Evolutionary conservation across 176 grass and related monocot genomes (phyloP).

Genomic region (Dactylis glomerata): DNA sequence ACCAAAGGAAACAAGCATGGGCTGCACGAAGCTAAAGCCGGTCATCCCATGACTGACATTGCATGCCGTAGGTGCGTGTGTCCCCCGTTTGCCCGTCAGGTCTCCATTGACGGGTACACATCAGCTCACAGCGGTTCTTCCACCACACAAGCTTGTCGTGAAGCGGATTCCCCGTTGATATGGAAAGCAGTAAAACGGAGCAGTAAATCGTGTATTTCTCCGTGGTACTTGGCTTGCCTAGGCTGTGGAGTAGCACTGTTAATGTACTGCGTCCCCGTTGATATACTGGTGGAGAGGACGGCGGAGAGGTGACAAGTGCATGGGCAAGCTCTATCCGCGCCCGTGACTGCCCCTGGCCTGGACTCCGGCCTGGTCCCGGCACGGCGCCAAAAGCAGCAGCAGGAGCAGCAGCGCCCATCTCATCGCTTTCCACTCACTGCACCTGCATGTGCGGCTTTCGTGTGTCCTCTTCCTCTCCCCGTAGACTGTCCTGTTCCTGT

Average conservation of each 20-base stretch:
- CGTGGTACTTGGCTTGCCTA: background rate
- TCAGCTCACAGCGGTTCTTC: background rate
- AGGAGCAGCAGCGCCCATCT: slow-evolving; percentile 4
- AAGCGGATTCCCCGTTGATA: background rate
- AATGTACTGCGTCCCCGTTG: background rate
- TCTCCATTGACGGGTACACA: background rate
- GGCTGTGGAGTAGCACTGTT: background rate
- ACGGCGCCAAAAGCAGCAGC: background rate
- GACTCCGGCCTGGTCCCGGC: background rate
- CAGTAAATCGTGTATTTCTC: background rate
- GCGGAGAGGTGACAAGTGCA: background rate
- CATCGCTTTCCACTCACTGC: background rate
- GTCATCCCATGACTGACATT: background rate
- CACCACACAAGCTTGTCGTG: background rate
- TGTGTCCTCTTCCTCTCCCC: background rate
- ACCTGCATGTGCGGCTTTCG: background rate
- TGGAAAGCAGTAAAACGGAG: background rate
- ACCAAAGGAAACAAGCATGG: background rate
- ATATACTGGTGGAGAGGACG: background rate
- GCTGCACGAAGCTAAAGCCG: background rate
- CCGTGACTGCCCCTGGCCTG: background rate
- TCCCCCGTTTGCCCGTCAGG: background rate
- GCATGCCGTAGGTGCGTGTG: background rate
- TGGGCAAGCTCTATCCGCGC: background rate
- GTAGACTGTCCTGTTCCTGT: no score